Evolutionary conservation across 192 early-diverging fungal species (phyloP).

Genomic region (Backusella mclennaniae): DNA sequence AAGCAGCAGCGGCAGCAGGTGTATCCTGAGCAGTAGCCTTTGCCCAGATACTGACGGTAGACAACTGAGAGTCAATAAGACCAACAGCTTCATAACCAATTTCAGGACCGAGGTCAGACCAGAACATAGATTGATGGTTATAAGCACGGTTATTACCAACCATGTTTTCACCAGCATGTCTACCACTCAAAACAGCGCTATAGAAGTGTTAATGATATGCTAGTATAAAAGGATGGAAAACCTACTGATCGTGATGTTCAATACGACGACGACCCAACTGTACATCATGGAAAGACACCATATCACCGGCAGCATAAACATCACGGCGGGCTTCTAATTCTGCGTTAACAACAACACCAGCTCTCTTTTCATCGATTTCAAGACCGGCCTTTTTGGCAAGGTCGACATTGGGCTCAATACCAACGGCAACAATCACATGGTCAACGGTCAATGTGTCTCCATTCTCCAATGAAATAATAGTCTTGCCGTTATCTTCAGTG

Average conservation of each 20-base stretch:
- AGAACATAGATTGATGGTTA: slow-evolving; percentile 65
- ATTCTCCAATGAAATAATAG: slow-evolving; percentile 42
- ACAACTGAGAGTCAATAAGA: slow-evolving; percentile 51
- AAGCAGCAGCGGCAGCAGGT: slow-evolving; percentile 20
- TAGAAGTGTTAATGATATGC: neutral
- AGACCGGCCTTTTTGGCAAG: slow-evolving; percentile 58
- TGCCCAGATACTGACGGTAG: slow-evolving; percentile 64
- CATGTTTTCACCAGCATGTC: slow-evolving; percentile 62
- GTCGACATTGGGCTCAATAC: slow-evolving; percentile 58
- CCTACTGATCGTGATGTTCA: slow-evolving; percentile 63
- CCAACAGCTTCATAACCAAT: slow-evolving; percentile 61
- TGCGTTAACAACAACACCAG: slow-evolving; percentile 64
- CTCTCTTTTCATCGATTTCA: slow-evolving; percentile 56
- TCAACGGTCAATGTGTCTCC: slow-evolving; percentile 47
- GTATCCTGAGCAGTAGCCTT: slow-evolving; percentile 41
- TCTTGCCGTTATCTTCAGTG: slow-evolving; percentile 29
- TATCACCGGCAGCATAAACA: slow-evolving; percentile 67
- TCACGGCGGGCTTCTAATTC: slow-evolving; percentile 61
- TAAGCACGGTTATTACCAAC: slow-evolving; percentile 49
- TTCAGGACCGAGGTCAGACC: slow-evolving; percentile 52
- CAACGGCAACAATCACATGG: slow-evolving; percentile 61
- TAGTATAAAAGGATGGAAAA: neutral
- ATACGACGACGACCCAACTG: slow-evolving; percentile 63
- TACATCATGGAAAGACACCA: slow-evolving; percentile 62
- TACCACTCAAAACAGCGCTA: slow-evolving; percentile 57